A percentile compares a stretch with the other conserved stretches of the same genome.
These are phyloP conservation scores for Aristolochia contorta DNA, from an alignment of 164 flowering plant genomes.

Conservation along the genomic window DNA sequence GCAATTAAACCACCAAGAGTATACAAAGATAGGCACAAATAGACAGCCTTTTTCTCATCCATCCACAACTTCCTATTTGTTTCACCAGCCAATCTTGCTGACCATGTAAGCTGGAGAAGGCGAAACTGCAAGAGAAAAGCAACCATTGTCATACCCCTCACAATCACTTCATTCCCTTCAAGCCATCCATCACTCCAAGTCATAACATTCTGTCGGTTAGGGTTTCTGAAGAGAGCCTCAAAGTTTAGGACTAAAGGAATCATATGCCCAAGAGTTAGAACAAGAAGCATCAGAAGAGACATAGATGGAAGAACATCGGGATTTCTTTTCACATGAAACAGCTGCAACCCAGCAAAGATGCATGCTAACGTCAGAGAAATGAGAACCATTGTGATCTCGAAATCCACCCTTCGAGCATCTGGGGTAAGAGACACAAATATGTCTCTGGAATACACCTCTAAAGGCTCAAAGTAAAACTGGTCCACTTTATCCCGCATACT, in stretches of 20 bases:
- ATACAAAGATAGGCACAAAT: conserved; percentile 28
- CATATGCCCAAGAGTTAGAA: conserved; percentile 53
- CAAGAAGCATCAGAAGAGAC: conserved; percentile 49
- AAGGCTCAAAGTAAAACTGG: conserved; percentile 36
- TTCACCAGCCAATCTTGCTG: conserved; percentile 24
- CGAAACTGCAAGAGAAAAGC: conserved; percentile 48
- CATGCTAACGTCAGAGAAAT: conserved; percentile 48
- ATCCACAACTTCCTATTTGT: conserved; percentile 20
- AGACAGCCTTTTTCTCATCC: conserved; percentile 35
- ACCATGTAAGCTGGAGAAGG: conserved; percentile 50
- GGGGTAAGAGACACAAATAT: conserved; percentile 7
- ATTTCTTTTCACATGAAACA: conserved; percentile 39
- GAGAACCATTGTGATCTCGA: conserved; percentile 48
- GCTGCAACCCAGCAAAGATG: conserved; percentile 38
- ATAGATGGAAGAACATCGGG: conserved; percentile 36
- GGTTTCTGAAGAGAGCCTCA: conserved; percentile 30
- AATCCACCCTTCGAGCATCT: conserved; percentile 42
- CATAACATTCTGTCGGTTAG: conserved; percentile 13
- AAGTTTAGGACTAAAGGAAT: conserved; percentile 52
- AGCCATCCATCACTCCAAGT: conserved; percentile 35
- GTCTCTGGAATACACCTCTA: conserved; percentile 23
- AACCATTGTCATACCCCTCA: conserved; percentile 38
- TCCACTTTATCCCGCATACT: conserved; percentile 40
- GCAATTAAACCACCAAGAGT: conserved; percentile 31
- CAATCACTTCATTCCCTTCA: conserved; percentile 42